Percentiles rank a stretch among this genome's conserved stretches.
phyloP scores from a whole-genome alignment of 2,329 filamentous ascomycete species.

The Claviceps cyperi region DNA sequence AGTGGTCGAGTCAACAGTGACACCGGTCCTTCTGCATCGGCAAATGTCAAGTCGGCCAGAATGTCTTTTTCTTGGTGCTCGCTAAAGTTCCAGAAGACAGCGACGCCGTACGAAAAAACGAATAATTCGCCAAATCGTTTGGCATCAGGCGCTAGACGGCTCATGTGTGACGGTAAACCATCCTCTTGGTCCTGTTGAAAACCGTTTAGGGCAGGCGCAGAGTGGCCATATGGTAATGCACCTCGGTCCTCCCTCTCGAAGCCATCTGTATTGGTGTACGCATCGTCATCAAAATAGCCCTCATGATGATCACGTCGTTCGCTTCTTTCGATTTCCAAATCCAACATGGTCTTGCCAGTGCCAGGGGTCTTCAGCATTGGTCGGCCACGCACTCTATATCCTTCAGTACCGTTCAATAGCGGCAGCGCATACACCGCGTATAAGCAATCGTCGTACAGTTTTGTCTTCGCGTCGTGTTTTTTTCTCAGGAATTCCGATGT shows the following conservation, averaged over 20 bases:
- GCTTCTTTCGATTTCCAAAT: conserved; percentile 91
- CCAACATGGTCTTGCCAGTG: conserved; percentile 73
- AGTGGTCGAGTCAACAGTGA: conserved; percentile 67
- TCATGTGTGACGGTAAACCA: conserved; percentile 32
- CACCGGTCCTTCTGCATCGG: conserved; percentile 46
- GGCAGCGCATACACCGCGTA: conserved; percentile 93
- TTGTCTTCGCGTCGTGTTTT: conserved; percentile 80
- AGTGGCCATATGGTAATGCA: conserved; percentile 19
- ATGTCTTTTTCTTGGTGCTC: conserved; percentile 94
- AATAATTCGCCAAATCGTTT: conserved; percentile 89
- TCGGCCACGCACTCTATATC: conserved; percentile 77
- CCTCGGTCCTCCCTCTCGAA: conserved; percentile 16
- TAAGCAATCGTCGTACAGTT: conserved; percentile 93
- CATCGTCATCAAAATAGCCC: conserved; percentile 72
- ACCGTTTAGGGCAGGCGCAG: conserved; percentile 14
- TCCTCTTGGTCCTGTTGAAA: conserved; percentile 22
- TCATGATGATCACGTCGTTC: conserved; percentile 82
- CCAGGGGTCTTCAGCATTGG: conserved; percentile 87
- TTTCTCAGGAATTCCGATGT: conserved; percentile 82
- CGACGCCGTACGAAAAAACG: conserved; percentile 91
- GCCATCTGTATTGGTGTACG: conserved; percentile 27
- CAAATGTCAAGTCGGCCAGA: conserved; percentile 85
- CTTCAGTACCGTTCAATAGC: conserved; percentile 69
- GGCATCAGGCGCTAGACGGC: conserved; percentile 52
- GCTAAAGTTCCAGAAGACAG: conserved; percentile 98